Conservation (phyloP, 202 grass and related monocot genomes). For the Cymbopogon flexuosus region DNA sequence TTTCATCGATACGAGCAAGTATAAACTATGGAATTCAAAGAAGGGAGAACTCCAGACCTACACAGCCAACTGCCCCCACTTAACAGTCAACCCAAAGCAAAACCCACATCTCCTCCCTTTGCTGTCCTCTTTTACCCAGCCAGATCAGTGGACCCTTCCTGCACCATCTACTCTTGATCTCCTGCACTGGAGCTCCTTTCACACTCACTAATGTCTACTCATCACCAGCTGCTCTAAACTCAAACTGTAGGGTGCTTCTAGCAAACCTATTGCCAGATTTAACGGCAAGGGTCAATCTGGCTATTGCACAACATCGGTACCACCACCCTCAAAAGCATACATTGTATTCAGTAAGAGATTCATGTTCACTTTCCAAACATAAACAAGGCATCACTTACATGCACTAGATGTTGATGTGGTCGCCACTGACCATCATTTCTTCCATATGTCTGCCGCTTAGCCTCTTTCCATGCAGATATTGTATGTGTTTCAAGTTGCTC, state of each 20-base stretch:
- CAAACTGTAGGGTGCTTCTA: background rate
- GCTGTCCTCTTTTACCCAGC: background rate
- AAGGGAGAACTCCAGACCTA: no score
- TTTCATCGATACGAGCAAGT: background rate
- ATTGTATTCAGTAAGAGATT: no score
- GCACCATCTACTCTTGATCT: background rate
- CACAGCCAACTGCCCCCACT: background rate
- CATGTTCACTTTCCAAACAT: background rate
- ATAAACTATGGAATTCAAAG: background rate
- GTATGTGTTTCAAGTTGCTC: slow-evolving; percentile 95
- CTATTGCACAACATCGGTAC: background rate
- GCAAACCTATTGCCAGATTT: background rate
- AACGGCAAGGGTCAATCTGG: background rate
- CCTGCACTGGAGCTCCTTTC: background rate
- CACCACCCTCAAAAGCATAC: no score
- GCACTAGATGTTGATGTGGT: slow-evolving; percentile 63
- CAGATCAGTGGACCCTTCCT: background rate
- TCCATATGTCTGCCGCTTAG: slow-evolving; percentile 68
- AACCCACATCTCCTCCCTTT: background rate
- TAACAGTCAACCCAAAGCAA: background rate
- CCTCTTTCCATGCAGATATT: slow-evolving; percentile 97
- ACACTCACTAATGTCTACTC: background rate
- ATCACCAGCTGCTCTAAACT: background rate
- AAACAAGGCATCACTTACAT: slow-evolving; percentile 50
- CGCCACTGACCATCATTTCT: slow-evolving; percentile 55